Evolutionary conservation across 2,329 filamentous ascomycete species (phyloP).

Genomic region (Mycocentrospora acerina): DNA sequence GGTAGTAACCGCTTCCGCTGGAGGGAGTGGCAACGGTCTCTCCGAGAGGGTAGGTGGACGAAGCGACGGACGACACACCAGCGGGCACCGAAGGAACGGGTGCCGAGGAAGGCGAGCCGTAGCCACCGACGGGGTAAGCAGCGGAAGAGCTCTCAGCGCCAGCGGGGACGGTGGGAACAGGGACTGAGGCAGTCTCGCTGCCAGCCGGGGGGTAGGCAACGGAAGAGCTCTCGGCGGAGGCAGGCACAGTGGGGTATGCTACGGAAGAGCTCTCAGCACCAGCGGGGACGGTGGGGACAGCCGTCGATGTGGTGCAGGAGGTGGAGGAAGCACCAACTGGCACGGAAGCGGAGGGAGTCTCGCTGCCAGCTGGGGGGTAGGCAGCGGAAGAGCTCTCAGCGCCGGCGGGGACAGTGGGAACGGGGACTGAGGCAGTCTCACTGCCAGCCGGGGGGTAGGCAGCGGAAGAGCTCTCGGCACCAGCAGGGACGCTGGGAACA

Average conservation of each 20-base stretch:
- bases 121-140: background rate
- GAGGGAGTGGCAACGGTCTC: background rate
- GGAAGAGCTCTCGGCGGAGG: conserved; percentile 7
- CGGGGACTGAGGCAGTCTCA: background rate
- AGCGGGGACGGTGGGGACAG: conserved; percentile 7
- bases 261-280: conserved; percentile 13
- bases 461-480: conserved; percentile 6
- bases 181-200: too few species aligned
- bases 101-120: too few species aligned
- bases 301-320: too few species aligned
- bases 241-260: conserved; percentile 2
- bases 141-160: conserved; percentile 4
- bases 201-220: conserved; percentile 5
- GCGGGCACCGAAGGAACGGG: too few species aligned
- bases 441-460: conserved; percentile 9
- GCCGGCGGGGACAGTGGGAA: conserved; percentile 9
- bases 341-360: conserved; percentile 5
- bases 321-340: conserved; percentile 9
- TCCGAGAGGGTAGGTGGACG: conserved; percentile 4
- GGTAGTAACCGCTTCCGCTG: conserved; percentile 13
- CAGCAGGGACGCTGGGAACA: too few species aligned
- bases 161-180: conserved; percentile 1
- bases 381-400: conserved; percentile 10
- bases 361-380: conserved; percentile 9
- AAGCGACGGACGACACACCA: conserved; percentile 1